phyloP scores from a whole-genome alignment of 371 early-diverging fungal species.

The Rhizopus delemar region DNA sequence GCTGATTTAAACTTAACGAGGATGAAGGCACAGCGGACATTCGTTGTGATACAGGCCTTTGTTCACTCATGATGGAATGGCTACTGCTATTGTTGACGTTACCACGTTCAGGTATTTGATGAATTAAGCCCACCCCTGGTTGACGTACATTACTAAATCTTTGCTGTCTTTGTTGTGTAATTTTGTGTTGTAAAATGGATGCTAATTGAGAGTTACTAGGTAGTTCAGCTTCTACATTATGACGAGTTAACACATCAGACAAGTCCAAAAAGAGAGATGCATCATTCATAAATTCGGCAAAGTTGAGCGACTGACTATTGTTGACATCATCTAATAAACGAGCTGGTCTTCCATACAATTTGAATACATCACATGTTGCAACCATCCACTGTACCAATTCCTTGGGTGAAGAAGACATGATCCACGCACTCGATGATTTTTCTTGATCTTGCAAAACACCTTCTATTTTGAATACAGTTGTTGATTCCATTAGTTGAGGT shows the following conservation, averaged over 20 bases:
- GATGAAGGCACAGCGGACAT: neutral
- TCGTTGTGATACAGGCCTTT: too few relatives aligned
- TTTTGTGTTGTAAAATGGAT: slow-evolving; percentile 28
- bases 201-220: slow-evolving; percentile 36
- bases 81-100: neutral
- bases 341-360: slow-evolving; percentile 43
- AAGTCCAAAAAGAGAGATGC: slow-evolving; percentile 44
- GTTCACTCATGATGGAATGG: neutral
- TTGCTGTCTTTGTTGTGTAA: slow-evolving; percentile 3
- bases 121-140: slow-evolving; percentile 19
- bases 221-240: slow-evolving; percentile 31
- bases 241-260: slow-evolving; percentile 27
- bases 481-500: slow-evolving; percentile 22
- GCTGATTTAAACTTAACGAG: neutral
- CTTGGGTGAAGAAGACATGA: slow-evolving; percentile 26
- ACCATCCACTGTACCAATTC: slow-evolving; percentile 41
- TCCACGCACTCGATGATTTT: slow-evolving; percentile 4
- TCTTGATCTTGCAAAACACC: slow-evolving; percentile 14
- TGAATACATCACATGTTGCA: slow-evolving; percentile 41
- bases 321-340: slow-evolving; percentile 21
- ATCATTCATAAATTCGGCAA: slow-evolving; percentile 20
- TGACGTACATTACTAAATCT: slow-evolving; percentile 1
- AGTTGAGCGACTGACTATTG: slow-evolving; percentile 30
- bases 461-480: slow-evolving; percentile 23
- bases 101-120: slow-evolving; percentile 22